phyloP scores from a whole-genome alignment of 179 eudicot genomes.

The Gypsophila paniculata region DNA sequence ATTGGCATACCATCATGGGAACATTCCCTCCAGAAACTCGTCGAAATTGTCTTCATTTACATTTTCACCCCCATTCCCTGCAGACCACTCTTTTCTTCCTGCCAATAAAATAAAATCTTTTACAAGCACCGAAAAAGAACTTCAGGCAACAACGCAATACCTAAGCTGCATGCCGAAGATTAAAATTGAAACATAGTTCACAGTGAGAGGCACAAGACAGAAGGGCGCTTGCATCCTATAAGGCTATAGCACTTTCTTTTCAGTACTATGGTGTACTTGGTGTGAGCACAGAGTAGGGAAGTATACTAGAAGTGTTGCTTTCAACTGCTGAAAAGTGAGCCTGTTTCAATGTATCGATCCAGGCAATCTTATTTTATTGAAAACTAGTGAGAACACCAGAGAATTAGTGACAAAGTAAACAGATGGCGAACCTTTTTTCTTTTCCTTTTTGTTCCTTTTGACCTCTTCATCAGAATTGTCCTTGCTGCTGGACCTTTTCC shows the following conservation, averaged over 20 bases:
- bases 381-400: not conserved
- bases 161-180: not conserved
- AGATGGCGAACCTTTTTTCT: slow-evolving; percentile 47
- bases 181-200: not conserved
- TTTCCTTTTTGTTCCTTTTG: slow-evolving; percentile 33
- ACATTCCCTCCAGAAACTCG: slow-evolving; percentile 80
- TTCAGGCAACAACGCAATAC: not conserved
- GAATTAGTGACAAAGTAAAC: slow-evolving; percentile 5
- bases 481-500: slow-evolving; percentile 48
- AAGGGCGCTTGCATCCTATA: not conserved
- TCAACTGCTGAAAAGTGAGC: not conserved
- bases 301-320: not conserved
- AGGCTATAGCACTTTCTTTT: not conserved
- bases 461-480: slow-evolving; percentile 34
- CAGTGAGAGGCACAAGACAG: not conserved
- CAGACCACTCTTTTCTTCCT: slow-evolving; percentile 37
- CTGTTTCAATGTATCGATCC: not conserved
- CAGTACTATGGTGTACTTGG: not conserved
- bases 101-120: slow-evolving; percentile 10
- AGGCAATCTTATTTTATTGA: not conserved
- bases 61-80: slow-evolving; percentile 26
- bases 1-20: slow-evolving; percentile 42
- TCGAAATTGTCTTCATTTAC: slow-evolving; percentile 55
- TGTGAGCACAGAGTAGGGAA: not conserved
- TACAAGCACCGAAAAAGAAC: not conserved